These are phyloP conservation scores for Xylaria venustula DNA, from an alignment of 495 filamentous ascomycete species.

Conservation along the genomic window DNA sequence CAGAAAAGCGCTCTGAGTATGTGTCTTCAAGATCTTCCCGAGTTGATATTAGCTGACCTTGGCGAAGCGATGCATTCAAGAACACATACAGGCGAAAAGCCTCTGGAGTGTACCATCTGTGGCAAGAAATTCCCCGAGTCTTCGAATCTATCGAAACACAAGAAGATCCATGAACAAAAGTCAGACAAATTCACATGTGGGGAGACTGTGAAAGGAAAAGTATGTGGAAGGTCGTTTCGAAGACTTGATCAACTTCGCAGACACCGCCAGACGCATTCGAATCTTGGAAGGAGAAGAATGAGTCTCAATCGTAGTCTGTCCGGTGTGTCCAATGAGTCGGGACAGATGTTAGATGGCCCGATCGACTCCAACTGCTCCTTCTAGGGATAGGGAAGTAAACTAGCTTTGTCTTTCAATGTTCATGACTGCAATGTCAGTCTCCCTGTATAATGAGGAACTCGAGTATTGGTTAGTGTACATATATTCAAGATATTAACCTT, in stretches of 20 bases:
- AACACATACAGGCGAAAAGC: slow-evolving; percentile 53
- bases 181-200: slow-evolving; percentile 41
- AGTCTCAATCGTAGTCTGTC: background rate
- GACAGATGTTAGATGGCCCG: background rate
- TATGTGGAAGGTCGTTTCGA: slow-evolving; percentile 53
- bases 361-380: background rate
- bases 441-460: too few species aligned
- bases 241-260: slow-evolving; percentile 54
- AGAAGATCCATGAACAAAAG: slow-evolving; percentile 38
- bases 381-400: background rate
- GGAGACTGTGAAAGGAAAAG: background rate
- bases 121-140: slow-evolving; percentile 53
- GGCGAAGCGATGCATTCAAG: slow-evolving; percentile 55
- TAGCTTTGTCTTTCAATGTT: background rate
- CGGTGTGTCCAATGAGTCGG: background rate
- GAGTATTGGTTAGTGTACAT: too few species aligned
- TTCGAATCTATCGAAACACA: slow-evolving; percentile 56
- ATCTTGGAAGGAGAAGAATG: background rate
- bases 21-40: slow-evolving; percentile 12
- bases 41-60: slow-evolving; percentile 16
- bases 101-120: slow-evolving; percentile 47
- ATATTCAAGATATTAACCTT: too few species aligned
- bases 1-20: slow-evolving; percentile 56
- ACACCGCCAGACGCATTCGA: slow-evolving; percentile 41
- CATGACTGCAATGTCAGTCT: too few species aligned